These are phyloP conservation scores for Trichoderma sp. DNA, from an alignment of 2,329 filamentous ascomycete species.

Conservation along the genomic window DNA sequence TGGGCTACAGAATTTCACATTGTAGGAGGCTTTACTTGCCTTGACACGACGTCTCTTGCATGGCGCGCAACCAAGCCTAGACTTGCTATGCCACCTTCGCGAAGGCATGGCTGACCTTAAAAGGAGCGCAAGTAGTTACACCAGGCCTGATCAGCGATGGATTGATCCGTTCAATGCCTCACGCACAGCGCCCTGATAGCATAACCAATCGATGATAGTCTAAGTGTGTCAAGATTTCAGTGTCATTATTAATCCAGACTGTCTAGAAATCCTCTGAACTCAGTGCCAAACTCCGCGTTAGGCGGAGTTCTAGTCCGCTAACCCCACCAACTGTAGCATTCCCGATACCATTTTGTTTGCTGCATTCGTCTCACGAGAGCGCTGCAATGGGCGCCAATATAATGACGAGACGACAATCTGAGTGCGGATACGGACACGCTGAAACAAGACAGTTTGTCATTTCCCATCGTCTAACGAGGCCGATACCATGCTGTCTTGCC, in stretches of 20 bases:
- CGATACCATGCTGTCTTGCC: background rate
- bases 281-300: background rate
- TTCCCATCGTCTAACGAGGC: no score
- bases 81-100: background rate
- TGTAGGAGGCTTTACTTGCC: background rate
- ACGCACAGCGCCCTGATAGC: background rate
- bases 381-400: no score
- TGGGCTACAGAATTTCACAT: background rate
- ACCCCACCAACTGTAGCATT: background rate
- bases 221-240: background rate
- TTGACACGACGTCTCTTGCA: background rate
- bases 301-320: background rate
- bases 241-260: background rate
- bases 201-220: background rate
- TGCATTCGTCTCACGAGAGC: no score
- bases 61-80: background rate
- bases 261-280: background rate
- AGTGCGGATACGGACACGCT: no score
- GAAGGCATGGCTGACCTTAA: background rate
- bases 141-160: background rate
- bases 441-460: no score
- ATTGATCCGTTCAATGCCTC: background rate
- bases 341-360: no score
- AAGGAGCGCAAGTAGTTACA: background rate
- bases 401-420: no score